These are phyloP conservation scores for Botrytis byssoidea DNA, from an alignment of 2,329 filamentous ascomycete genomes.

Conservation along the genomic window DNA sequence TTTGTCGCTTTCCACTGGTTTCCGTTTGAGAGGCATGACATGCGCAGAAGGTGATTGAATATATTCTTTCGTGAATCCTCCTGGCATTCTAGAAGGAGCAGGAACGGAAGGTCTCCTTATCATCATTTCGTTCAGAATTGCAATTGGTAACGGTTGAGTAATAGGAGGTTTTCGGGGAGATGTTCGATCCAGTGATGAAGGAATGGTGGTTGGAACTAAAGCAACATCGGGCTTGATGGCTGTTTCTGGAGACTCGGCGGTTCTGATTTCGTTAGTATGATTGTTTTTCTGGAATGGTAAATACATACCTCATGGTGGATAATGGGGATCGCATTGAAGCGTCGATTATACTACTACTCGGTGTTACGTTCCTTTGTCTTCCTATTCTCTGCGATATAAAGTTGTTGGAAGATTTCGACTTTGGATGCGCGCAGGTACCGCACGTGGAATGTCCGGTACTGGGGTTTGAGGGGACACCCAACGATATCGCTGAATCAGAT, in stretches of 20 bases:
- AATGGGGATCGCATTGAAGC: constrained; percentile 32
- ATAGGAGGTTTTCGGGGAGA: constrained; percentile 26
- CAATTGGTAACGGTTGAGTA: constrained; percentile 26
- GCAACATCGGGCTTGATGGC: constrained; percentile 29
- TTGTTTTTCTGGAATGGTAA: not conserved
- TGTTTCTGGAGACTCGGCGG: constrained; percentile 32
- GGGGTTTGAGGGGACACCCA: constrained; percentile 21
- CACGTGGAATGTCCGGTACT: constrained; percentile 24
- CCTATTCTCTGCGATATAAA: constrained; percentile 19
- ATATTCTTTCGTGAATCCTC: not conserved
- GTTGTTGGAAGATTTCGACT: constrained; percentile 18
- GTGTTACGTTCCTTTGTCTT: constrained; percentile 28
- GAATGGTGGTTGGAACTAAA: constrained; percentile 30
- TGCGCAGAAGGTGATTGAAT: not conserved
- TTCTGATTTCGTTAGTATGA: constrained; percentile 26
- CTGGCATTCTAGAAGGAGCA: not conserved
- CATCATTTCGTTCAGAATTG: constrained; percentile 26
- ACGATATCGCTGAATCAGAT: constrained; percentile 31
- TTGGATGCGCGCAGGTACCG: constrained; percentile 18
- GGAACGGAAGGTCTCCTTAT: constrained; percentile 24
- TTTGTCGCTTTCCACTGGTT: not conserved
- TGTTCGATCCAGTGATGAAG: constrained; percentile 31
- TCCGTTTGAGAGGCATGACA: constrained; percentile 23
- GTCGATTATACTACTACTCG: constrained; percentile 35
- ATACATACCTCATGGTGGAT: constrained; percentile 31